Base-by-base conservation (phyloP, 2,329 filamentous ascomycete species). In the Nemania sp. region DNA sequence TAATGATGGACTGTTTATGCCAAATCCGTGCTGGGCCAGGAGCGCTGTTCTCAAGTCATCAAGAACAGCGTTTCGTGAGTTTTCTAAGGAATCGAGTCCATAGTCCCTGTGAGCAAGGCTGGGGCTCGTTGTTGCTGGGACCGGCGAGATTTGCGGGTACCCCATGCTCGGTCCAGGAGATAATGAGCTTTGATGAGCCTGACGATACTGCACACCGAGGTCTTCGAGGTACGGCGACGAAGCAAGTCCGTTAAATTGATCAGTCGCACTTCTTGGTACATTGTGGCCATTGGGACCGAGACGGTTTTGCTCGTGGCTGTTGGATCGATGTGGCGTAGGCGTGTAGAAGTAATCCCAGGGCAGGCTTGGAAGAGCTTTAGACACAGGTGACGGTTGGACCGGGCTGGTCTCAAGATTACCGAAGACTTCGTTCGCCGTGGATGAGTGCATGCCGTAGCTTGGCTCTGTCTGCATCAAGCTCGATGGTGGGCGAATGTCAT, bases 361-460 rank as follows among this genome's bases (percentile, higher is more conserved):
- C 30, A 82, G 69, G 42, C 63, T 73, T 3, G 75, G 75, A 23
- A 77, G 71, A 5, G 70, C 46, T 56, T 71, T 75, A 5, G 63
- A 63, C 2, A 62, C 65, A 39, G 72, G 62, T 41, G 73, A 71
- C 42, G 67, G 64, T 52, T 68, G 61, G 24, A 67, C 52, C 2
- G 69, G 67, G 53, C 68, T 70, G 6, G 72, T 64, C 12, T 65
- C 68, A 36, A 75, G 62, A 36, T 73, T 68, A 23, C 72, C 77
- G 58, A 82, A 80, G 2, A 80, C 60, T 15, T 80, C 79, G 42
- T 80, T 76, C 22, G 80, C 77, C 6, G 77, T 80, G 2, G 71
- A 65, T 8, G 76, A 78, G 61, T 79, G 75, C 79, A 83, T 81
- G 14, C 78, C 81, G 56, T 82, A 83, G 2, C 77, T 81, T 3